A percentile compares a stretch with the other conserved stretches of the same genome.
Conservation (phyloP, 2,329 filamentous ascomycete genomes). For the Cytospora paraplurivora region DNA sequence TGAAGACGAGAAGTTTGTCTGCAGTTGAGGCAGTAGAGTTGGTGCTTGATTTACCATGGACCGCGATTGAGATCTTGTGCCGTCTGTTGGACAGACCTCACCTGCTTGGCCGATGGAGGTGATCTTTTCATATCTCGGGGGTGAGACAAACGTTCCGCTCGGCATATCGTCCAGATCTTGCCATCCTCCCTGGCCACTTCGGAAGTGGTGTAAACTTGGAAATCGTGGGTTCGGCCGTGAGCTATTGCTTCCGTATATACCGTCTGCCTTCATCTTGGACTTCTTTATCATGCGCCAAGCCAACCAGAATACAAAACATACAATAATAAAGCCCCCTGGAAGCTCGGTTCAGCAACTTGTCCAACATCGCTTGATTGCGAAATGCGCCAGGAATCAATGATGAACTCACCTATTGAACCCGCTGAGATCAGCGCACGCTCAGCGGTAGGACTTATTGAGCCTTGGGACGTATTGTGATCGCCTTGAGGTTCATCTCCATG, state of each 20-base stretch:
- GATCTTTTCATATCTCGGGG: constrained; percentile 27
- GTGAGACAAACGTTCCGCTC: constrained; percentile 2
- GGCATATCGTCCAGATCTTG: constrained; percentile 37
- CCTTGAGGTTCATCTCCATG: background rate
- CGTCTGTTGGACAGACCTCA: constrained; percentile 25
- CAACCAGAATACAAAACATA: constrained; percentile 49
- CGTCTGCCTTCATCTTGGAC: constrained; percentile 33
- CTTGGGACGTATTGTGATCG: constrained; percentile 10
- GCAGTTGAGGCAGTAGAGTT: constrained; percentile 17
- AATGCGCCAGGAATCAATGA: constrained; percentile 1
- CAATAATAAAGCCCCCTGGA: constrained; percentile 47
- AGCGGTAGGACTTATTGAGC: constrained; percentile 32
- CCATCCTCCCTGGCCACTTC: constrained; percentile 32
- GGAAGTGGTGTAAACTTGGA: constrained; percentile 34
- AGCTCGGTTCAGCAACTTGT: background rate
- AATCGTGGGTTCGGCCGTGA: constrained; percentile 38
- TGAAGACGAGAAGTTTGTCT: constrained; percentile 30
- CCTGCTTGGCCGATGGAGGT: constrained; percentile 13
- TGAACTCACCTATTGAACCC: constrained; percentile 40
- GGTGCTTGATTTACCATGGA: constrained; percentile 16
- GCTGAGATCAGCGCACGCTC: constrained; percentile 39
- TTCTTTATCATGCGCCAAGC: constrained; percentile 44
- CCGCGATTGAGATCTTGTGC: constrained; percentile 17
- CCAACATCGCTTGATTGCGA: too few species aligned
- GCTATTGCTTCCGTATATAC: constrained; percentile 30